Evolutionary conservation across 2,329 filamentous ascomycete species (phyloP).

Genomic region (Fusarium marasasianum): DNA sequence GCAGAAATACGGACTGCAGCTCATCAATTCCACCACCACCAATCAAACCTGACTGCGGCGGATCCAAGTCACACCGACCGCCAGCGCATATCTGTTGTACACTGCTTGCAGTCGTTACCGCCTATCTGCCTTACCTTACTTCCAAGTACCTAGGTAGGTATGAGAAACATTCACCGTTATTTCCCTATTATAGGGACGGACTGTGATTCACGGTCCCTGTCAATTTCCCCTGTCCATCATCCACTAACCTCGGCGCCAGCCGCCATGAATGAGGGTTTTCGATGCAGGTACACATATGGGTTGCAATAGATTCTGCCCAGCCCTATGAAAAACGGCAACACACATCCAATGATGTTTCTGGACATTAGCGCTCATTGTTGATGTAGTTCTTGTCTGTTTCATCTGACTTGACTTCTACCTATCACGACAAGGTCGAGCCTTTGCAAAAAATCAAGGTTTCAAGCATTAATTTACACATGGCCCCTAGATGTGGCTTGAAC

Average conservation of each 20-base stretch:
- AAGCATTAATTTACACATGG: neutral
- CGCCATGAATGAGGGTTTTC: constrained; percentile 5
- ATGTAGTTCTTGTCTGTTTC: constrained; percentile 13
- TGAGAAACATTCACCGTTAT: neutral
- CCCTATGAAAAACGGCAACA: neutral
- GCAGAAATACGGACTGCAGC: neutral
- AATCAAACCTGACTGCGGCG: neutral
- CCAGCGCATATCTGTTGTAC: constrained; percentile 32
- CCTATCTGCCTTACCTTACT: neutral
- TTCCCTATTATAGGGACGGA: neutral
- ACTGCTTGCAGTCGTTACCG: neutral
- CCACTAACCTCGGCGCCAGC: constrained; percentile 12
- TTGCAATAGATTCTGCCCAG: neutral
- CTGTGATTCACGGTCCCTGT: constrained; percentile 3
- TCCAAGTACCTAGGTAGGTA: too few relatives aligned
- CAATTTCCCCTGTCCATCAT: constrained; percentile 9
- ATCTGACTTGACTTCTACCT: neutral
- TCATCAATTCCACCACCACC: neutral
- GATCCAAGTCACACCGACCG: constrained; percentile 9
- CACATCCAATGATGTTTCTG: neutral
- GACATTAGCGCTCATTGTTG: neutral
- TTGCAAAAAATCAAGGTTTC: neutral
- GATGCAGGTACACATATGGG: constrained; percentile 25
- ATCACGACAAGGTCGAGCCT: neutral
- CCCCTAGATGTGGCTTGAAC: constrained; percentile 16